A percentile compares a stretch with the other conserved stretches of the same genome.
phyloP scores from a whole-genome alignment of 768 basidiomycete species.

The Suillus fuscotomentosus region DNA sequence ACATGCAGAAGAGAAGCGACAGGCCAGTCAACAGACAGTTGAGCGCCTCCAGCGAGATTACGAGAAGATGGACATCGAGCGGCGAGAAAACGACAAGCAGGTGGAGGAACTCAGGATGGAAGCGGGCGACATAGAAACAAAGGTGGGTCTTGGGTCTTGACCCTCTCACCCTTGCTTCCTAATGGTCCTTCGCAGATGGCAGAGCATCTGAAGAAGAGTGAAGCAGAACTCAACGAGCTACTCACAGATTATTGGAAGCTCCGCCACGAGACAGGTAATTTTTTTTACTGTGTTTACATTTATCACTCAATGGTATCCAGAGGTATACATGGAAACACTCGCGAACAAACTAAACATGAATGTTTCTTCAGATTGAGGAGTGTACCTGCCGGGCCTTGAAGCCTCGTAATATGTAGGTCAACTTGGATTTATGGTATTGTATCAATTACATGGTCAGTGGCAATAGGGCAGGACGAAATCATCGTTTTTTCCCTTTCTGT shows the following conservation, averaged over 20 bases:
- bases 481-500: slow-evolving; percentile 33
- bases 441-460: neutral
- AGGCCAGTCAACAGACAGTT: slow-evolving; percentile 70
- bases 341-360: slow-evolving; percentile 76
- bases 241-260: slow-evolving; percentile 83
- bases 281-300: neutral
- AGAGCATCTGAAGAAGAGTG: slow-evolving; percentile 71
- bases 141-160: slow-evolving; percentile 38
- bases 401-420: neutral
- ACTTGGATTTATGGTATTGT: neutral
- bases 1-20: slow-evolving; percentile 78
- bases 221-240: slow-evolving; percentile 77
- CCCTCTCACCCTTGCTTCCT: neutral
- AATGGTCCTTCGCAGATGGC: slow-evolving; percentile 52
- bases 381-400: neutral
- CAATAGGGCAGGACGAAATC: neutral
- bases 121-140: slow-evolving; percentile 63
- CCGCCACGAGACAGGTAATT: slow-evolving; percentile 70
- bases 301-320: slow-evolving; percentile 34
- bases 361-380: slow-evolving; percentile 28
- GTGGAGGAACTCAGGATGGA: slow-evolving; percentile 74
- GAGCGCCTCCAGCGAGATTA: slow-evolving; percentile 77
- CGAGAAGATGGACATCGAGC: slow-evolving; percentile 72
- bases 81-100: slow-evolving; percentile 76
- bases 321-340: slow-evolving; percentile 84